Evolutionary conservation across 345 rosid species (phyloP), one percentile per base, ranked within the genome.

Genomic region (Ceriops zippeliana): DNA sequence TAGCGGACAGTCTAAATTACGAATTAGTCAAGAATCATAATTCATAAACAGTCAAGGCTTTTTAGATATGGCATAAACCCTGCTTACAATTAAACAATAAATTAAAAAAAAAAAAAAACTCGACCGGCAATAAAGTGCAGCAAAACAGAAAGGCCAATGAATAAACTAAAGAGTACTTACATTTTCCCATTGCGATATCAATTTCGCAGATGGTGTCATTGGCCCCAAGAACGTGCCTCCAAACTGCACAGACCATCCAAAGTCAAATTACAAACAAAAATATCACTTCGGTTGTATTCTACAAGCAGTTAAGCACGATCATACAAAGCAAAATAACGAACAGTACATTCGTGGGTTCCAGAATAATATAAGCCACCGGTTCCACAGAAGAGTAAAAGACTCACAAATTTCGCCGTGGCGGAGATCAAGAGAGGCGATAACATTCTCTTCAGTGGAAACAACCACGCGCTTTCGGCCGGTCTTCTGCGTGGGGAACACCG

Each of bases 401-500:
- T 81, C 67, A 95, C 98, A 95, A 68, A 95, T 87, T 79, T 95
- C 96, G 57, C 97, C 30, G 30, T 28, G 96, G 21, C 99, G 89
- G 61, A 95, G 93, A 89, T 95, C 99, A 66, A 95, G 97, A 6
- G 99, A 95, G 7, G 98, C 98, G 37, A 95, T 80, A 66, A 86
- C 91, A 65, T 91, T 90, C 90, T 91, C 93, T 71, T 90, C 97
- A 0, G 99, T 95, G 6, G 96, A 91, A 32, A 95, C 96, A 30
- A 91, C 75, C 16, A 95, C 97, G 57, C 99, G 97, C 84, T 90
- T 95, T 68, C 99, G 75, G 22, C 99, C 98, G 27, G 98, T 82
- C 84, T 90, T 95, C 66, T 95, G 99, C 24, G 99, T 90, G 78
- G 86, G 98, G 73, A 95, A 95, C 53, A 95, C 97, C 0, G 99